Evolutionary conservation across 495 filamentous ascomycete genomes (phyloP).

Genomic region (Neurospora intermedia): DNA sequence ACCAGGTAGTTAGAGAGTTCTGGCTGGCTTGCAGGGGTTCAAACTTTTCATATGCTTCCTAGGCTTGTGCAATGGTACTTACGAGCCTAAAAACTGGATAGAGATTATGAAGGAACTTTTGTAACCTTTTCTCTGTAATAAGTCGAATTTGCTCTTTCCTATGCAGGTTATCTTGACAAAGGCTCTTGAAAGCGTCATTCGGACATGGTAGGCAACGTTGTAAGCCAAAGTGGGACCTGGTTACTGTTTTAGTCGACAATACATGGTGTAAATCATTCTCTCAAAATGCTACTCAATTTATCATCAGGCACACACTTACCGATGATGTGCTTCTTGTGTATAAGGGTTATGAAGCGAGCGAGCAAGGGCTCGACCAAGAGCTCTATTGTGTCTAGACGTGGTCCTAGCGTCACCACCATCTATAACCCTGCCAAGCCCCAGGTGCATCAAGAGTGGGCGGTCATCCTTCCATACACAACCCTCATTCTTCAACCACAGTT

Average conservation of each 20-base stretch:
- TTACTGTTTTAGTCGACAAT: neutral
- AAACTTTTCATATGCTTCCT: constrained; percentile 15
- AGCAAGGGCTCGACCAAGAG: neutral
- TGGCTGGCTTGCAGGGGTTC: constrained; percentile 14
- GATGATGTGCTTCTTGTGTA: neutral
- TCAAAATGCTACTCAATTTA: neutral
- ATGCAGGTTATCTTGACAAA: neutral
- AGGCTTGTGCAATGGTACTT: neutral
- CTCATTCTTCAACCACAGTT: neutral
- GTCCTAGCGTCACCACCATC: neutral
- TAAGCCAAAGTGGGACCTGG: neutral
- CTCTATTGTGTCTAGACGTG: neutral
- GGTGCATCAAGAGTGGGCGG: neutral
- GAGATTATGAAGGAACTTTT: neutral
- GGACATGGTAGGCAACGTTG: neutral
- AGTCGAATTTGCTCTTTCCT: neutral
- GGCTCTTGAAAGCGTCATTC: neutral
- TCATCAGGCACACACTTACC: neutral
- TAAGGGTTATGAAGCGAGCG: neutral
- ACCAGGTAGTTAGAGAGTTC: constrained; percentile 17
- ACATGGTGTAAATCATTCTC: neutral
- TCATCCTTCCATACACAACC: neutral
- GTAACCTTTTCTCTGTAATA: neutral
- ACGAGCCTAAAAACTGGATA: neutral
- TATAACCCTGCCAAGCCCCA: neutral